These are phyloP conservation scores for Geranium incanum DNA, from an alignment of 441 rosid genomes.

Conservation along the genomic window DNA sequence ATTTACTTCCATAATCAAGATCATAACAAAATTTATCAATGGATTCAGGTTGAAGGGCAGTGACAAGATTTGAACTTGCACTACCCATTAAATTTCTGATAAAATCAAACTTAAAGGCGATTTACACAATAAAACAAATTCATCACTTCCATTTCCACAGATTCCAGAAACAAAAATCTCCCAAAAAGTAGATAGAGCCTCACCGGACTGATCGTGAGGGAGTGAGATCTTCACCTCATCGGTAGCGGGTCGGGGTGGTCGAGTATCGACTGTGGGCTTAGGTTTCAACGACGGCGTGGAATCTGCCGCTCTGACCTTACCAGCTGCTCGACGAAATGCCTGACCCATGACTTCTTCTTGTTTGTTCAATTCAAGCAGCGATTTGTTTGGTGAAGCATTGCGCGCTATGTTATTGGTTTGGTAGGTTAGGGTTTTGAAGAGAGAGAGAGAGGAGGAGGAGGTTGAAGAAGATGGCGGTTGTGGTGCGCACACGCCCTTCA, in stretches of 20 bases:
- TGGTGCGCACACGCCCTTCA: constrained; percentile 1
- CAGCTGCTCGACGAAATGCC: constrained; percentile 72
- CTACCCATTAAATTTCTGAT: neutral
- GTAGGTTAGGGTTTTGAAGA: constrained; percentile 3
- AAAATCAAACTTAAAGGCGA: neutral
- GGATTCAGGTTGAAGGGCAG: neutral
- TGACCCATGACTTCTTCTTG: constrained; percentile 41
- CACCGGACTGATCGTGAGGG: constrained; percentile 28
- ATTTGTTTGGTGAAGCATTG: neutral
- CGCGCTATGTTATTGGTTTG: neutral
- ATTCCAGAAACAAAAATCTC: neutral
- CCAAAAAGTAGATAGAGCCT: constrained; percentile 4
- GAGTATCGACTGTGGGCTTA: constrained; percentile 27
- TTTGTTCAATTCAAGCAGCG: neutral
- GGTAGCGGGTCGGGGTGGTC: constrained; percentile 24
- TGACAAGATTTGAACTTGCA: neutral
- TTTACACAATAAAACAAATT: neutral
- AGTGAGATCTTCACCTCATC: constrained; percentile 22
- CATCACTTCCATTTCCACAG: neutral
- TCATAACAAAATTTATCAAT: neutral
- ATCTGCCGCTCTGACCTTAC: constrained; percentile 35
- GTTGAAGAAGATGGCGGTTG: constrained; percentile 6
- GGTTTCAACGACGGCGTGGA: constrained; percentile 30
- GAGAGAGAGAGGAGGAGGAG: neutral
- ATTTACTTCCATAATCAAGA: too few relatives aligned